Percentiles rank a stretch among this genome's conserved stretches.
These are phyloP conservation scores for Mycena sp. DNA, from an alignment of 1,284 basidiomycete genomes.

Conservation along the genomic window DNA sequence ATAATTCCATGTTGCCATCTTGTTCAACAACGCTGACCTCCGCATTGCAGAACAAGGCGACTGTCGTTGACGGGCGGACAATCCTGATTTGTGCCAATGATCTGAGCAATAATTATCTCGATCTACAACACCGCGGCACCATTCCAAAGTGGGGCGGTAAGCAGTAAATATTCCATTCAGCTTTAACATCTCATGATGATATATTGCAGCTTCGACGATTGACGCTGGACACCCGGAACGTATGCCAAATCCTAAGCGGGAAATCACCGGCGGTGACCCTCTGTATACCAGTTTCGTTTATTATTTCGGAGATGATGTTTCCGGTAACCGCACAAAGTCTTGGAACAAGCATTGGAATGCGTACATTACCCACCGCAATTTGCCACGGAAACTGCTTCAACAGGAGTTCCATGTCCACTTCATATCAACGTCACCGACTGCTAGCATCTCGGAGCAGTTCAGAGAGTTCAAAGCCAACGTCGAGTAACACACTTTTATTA, in stretches of 20 bases:
- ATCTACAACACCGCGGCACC: background rate
- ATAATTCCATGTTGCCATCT: background rate
- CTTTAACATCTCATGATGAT: too few relatives aligned
- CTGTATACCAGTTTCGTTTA: conserved; percentile 37
- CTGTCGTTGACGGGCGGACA: background rate
- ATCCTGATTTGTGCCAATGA: background rate
- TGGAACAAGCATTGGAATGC: conserved; percentile 38
- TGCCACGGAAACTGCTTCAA: conserved; percentile 12
- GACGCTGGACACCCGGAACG: background rate
- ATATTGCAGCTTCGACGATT: background rate
- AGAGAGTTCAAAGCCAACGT: background rate
- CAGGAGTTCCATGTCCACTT: conserved; percentile 40
- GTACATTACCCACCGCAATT: conserved; percentile 22
- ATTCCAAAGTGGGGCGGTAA: conserved; percentile 7
- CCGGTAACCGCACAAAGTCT: conserved; percentile 35
- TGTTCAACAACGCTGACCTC: background rate
- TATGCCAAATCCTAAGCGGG: conserved; percentile 42
- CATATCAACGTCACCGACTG: conserved; percentile 11
- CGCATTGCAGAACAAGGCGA: background rate
- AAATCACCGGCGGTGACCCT: conserved; percentile 39
- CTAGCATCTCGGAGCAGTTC: conserved; percentile 2
- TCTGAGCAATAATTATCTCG: background rate
- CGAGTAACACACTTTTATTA: background rate
- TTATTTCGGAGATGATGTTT: conserved; percentile 34
- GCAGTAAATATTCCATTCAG: background rate